Base-by-base conservation (phyloP, 345 rosid species). In the Aurinia saxatilis region DNA sequence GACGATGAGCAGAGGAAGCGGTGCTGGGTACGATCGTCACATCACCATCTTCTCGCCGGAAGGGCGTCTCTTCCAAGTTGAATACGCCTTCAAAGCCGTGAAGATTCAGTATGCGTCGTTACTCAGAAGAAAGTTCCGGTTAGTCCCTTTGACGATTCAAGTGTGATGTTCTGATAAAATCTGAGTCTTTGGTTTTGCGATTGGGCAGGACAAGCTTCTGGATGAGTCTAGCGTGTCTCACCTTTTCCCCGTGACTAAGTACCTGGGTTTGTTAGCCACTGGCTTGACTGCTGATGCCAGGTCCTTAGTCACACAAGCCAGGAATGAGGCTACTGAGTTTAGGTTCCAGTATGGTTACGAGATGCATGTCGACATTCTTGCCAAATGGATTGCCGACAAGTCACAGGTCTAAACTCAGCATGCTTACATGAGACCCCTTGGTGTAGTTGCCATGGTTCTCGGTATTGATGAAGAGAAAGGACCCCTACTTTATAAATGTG, bases 261-360 rank as follows among this genome's bases (percentile, higher is more conserved):
- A 71, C 69, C 92, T 95, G 64, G 99, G 99, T 35, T 69, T 95
- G 69, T 68, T 95, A 16, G 96, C 99, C 6, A 95, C 99, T 41
- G 99, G 99, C 78, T 82, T 90, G 79, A 90, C 97, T 90, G 99
- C 99, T 77, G 99, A 90, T 95, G 85, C 99, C 10, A 90, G 97
- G 85, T 86, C 97, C 12, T 84, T 95, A 73, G 97, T 95, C 29
- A 88, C 84, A 67, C 99, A 95, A 77, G 99, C 99, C 35, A 81
- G 99, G 68, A 90, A 95, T 82, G 93, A 95, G 70, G 99, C 99
- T 2, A 97, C 99, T 54, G 99, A 95, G 76, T 95, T 90, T 75
- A 88, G 96, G 45, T 83, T 81, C 70, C 88, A 74, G 79, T 84
- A 95, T 73, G 99, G 97, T 63, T 95, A 95, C 19, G 99, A 95